Evolutionary conservation across 805 yeast genomes (phyloP).

Genomic region (Candida maesae): DNA sequence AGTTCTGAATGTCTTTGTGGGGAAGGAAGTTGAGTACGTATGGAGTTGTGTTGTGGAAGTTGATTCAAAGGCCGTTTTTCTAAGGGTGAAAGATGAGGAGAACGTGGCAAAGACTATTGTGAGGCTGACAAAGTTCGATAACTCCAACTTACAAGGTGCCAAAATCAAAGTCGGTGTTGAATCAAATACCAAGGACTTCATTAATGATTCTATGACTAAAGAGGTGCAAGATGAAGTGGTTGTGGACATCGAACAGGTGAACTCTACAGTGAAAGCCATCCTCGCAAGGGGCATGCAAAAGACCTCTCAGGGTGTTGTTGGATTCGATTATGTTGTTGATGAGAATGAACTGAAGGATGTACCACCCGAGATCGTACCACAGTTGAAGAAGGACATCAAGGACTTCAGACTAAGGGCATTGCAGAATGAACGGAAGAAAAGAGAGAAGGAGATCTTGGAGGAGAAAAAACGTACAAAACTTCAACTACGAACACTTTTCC

Average conservation of each 20-base stretch:
- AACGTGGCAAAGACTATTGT: not conserved
- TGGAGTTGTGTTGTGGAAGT: slow-evolving; percentile 38
- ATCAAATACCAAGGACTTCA: slow-evolving; percentile 10
- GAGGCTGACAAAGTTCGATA: slow-evolving; percentile 3
- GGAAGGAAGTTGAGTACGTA: slow-evolving; percentile 16
- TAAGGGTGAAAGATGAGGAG: slow-evolving; percentile 26
- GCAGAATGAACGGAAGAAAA: slow-evolving; percentile 46
- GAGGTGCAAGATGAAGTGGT: not conserved
- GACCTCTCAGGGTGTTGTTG: slow-evolving; percentile 1
- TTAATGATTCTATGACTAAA: slow-evolving; percentile 10
- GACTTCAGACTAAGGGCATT: slow-evolving; percentile 54
- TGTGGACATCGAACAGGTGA: not conserved
- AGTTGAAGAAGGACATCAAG: slow-evolving; percentile 49
- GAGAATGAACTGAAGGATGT: slow-evolving; percentile 53
- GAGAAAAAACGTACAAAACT: slow-evolving; percentile 48
- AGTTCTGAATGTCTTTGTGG: slow-evolving; percentile 25
- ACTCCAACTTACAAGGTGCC: slow-evolving; percentile 1
- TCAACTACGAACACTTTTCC: slow-evolving; percentile 43
- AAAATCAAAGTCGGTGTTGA: slow-evolving; percentile 7
- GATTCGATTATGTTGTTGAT: slow-evolving; percentile 46
- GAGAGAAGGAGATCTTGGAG: slow-evolving; percentile 42
- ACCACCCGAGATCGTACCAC: slow-evolving; percentile 49
- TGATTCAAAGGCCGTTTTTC: slow-evolving; percentile 32
- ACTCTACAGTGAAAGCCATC: not conserved
- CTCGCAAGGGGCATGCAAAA: slow-evolving; percentile 6